phyloP scores from a whole-genome alignment of 352 stramenopile genomes.

The Pythium plurisporium region DNA sequence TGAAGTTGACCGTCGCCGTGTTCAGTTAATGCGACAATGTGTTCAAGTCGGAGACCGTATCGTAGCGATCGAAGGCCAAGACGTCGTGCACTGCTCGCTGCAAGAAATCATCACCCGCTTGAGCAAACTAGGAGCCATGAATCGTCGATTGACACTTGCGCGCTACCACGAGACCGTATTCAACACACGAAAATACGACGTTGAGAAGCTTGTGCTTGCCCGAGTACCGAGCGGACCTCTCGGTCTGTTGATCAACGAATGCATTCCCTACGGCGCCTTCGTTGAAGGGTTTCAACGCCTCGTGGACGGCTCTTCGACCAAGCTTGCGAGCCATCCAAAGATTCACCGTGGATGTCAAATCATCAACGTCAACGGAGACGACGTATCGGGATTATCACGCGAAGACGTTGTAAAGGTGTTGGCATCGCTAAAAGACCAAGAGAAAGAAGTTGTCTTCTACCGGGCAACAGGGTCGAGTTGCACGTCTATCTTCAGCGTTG shows the following conservation, averaged over 20 bases:
- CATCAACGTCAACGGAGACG: constrained; percentile 44
- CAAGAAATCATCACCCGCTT: constrained; percentile 42
- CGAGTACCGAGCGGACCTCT: constrained; percentile 39
- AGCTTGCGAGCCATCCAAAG: constrained; percentile 27
- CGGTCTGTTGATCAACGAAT: constrained; percentile 42
- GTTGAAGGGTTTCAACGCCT: constrained; percentile 47
- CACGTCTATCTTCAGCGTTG: constrained; percentile 26
- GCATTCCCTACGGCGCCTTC: constrained; percentile 36
- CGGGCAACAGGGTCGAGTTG: constrained; percentile 25
- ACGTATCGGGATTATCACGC: constrained; percentile 35
- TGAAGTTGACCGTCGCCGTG: constrained; percentile 30
- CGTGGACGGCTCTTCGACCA: constrained; percentile 32
- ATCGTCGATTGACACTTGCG: constrained; percentile 42
- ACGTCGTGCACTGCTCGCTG: constrained; percentile 39
- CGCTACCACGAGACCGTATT: constrained; percentile 34
- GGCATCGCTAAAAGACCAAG: constrained; percentile 30
- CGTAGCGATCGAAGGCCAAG: constrained; percentile 41
- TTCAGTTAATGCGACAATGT: constrained; percentile 28
- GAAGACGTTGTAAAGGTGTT: constrained; percentile 39
- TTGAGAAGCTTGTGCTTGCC: constrained; percentile 49
- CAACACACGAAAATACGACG: constrained; percentile 32
- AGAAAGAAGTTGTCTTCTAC: constrained; percentile 60
- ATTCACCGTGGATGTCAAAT: constrained; percentile 56
- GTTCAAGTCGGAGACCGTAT: constrained; percentile 47
- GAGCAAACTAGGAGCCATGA: constrained; percentile 34